phyloP scores from a whole-genome alignment of 2,329 filamentous ascomycete genomes.

The Endoconidiophora laricicola region DNA sequence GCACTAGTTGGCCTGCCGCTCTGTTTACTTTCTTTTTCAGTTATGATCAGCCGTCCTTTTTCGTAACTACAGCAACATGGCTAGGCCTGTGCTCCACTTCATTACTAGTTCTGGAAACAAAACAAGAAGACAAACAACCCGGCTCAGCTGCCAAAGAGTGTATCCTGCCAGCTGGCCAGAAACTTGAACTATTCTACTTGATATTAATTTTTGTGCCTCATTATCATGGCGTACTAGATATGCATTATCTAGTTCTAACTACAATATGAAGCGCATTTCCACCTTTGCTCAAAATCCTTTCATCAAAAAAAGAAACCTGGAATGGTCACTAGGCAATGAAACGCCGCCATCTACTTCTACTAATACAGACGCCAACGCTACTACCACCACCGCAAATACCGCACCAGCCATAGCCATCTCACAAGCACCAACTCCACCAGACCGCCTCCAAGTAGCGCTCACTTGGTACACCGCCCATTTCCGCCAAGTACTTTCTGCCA shows the following conservation, averaged over 20 bases:
- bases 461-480: slow-evolving; percentile 14
- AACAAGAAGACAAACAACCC: neutral
- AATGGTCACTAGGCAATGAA: slow-evolving; percentile 22
- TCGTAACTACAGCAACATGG: slow-evolving; percentile 2
- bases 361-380: slow-evolving; percentile 12
- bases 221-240: too few relatives aligned
- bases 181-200: too few relatives aligned
- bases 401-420: neutral
- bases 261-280: neutral
- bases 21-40: neutral
- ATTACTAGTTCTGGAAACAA: neutral
- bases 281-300: slow-evolving; percentile 27
- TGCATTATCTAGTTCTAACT: too few relatives aligned
- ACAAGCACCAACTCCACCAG: slow-evolving; percentile 16
- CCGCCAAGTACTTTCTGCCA: neutral
- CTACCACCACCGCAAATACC: slow-evolving; percentile 17
- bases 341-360: neutral
- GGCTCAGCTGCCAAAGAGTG: neutral
- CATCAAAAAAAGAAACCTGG: slow-evolving; percentile 29
- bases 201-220: too few relatives aligned
- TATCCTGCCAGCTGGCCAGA: too few relatives aligned
- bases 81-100: neutral
- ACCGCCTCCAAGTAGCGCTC: slow-evolving; percentile 23
- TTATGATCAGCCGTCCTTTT: neutral
- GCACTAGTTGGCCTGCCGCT: neutral